Conservation (phyloP, 306 rosid species). For the Begonia peltatifolia region DNA sequence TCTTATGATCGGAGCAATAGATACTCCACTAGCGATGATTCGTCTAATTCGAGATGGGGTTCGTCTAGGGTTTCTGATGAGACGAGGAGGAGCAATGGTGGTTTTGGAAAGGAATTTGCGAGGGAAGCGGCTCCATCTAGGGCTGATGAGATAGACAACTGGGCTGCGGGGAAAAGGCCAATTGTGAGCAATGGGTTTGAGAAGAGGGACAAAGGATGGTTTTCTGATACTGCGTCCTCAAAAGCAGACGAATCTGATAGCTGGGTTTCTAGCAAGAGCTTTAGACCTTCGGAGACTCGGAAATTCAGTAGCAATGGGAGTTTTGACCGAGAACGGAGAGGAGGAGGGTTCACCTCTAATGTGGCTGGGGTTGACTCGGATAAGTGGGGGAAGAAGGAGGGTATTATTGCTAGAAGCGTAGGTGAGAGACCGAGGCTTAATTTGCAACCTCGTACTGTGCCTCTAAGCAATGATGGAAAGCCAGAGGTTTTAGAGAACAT, state of each 20-base stretch:
- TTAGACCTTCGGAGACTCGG: constrained; percentile 44
- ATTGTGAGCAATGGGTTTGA: constrained; percentile 36
- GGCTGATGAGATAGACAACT: constrained; percentile 79
- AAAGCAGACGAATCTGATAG: constrained; percentile 80
- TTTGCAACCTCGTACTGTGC: constrained; percentile 59
- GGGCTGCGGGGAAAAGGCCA: constrained; percentile 69
- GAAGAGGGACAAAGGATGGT: constrained; percentile 48
- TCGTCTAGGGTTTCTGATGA: constrained; percentile 59
- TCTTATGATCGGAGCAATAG: constrained; percentile 15
- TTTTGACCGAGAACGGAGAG: constrained; percentile 40
- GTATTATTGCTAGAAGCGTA: constrained; percentile 10
- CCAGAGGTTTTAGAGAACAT: constrained; percentile 23
- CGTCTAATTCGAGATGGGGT: constrained; percentile 58
- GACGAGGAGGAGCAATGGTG: constrained; percentile 20
- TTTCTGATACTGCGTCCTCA: constrained; percentile 59
- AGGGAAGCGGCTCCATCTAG: constrained; percentile 59
- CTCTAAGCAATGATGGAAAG: constrained; percentile 24
- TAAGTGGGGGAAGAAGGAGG: constrained; percentile 27
- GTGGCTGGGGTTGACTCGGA: constrained; percentile 32
- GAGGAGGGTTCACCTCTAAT: constrained; percentile 17
- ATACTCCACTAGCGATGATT: constrained; percentile 31
- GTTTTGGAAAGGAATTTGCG: constrained; percentile 34
- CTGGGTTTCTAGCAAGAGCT: constrained; percentile 67
- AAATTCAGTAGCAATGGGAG: constrained; percentile 35
- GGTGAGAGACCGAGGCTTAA: constrained; percentile 60